Base-by-base conservation (phyloP, 805 yeast genomes). In the Starmerella potacharoeniae region DNA sequence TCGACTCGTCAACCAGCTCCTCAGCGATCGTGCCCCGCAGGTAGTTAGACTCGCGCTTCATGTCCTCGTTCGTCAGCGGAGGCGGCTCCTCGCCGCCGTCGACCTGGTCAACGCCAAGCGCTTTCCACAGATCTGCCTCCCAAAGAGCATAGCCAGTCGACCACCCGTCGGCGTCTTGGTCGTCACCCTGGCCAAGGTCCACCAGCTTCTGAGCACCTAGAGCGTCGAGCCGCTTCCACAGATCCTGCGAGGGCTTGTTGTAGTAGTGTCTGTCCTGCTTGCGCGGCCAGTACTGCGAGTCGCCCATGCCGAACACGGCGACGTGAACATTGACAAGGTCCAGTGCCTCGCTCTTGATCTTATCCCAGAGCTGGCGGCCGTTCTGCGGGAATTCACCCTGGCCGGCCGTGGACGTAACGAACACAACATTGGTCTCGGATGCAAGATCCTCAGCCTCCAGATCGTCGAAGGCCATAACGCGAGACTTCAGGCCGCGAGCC, bases 141-240 rank as follows among this genome's bases (percentile, higher is more conserved):
- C 97, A 91, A 45, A 73, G 82, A 57, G 82, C 80, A 69, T 84
- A 91, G n/a, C 93, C 96, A 31, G 97, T 90, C 63, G 82, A 82
- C 71, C 77, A 89, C 22, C 97, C 97, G 73, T 91, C 97, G 28
- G 95, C 95, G 68, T 87, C 97, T 73, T 91, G 97, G 67, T 91
- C 97, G 69, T 91, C 97, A 71, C 97, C 97, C 49, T 86, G 75
- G 17, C 96, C 97, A 46, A 89, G 71, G 3, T 84, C 86, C 55
- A 80, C 78, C 53, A 91, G 72, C 57, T 80, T 81, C 57, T 76
- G 80, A 57, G 85, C 96, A 44, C 95, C 93, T 56, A 87, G 75
- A 56, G 83, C 72, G 59, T 72, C 73, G 59, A 91, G 71, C 59
- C 83, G 81, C 59, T 78, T 78, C 66, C 71, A 74, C 60, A 91